phyloP scores from a whole-genome alignment of 2,329 filamentous ascomycete genomes.

The Hyphodiscus sp. region DNA sequence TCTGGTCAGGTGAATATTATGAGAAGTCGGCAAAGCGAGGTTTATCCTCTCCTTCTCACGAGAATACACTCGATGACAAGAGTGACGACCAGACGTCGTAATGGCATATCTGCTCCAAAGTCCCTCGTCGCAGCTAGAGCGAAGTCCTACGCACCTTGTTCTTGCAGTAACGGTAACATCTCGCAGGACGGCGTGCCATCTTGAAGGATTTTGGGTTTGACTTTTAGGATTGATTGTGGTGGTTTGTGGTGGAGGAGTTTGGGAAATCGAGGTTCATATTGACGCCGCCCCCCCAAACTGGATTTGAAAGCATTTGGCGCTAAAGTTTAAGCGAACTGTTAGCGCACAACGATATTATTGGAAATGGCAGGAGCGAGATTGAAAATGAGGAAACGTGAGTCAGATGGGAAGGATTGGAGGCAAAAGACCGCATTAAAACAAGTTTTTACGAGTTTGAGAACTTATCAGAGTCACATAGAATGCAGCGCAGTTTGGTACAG shows the following conservation, averaged over 20 bases:
- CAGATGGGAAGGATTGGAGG: neutral
- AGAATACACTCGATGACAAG: conserved; percentile 1
- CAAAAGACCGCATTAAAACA: neutral
- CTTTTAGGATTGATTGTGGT: conserved; percentile 45
- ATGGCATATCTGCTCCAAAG: conserved; percentile 3
- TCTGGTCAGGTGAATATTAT: neutral
- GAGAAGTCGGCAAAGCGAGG: neutral
- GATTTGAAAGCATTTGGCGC: conserved; percentile 6
- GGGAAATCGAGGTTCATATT: conserved; percentile 7
- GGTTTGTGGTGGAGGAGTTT: conserved; percentile 31
- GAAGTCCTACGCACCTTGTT: conserved; percentile 75
- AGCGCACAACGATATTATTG: conserved; percentile 10
- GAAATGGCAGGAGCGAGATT: too few relatives aligned
- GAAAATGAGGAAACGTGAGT: conserved; percentile 3
- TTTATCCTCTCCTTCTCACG: neutral
- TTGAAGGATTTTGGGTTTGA: conserved; percentile 59
- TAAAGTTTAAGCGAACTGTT: conserved; percentile 2
- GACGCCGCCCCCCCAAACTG: neutral
- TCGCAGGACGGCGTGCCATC: conserved; percentile 98
- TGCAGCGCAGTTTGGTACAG: neutral
- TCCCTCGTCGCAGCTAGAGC: conserved; percentile 1
- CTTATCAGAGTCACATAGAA: neutral
- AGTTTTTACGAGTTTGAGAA: neutral
- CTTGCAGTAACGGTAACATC: conserved; percentile 99
- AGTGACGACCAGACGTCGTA: conserved; percentile 6